phyloP scores from a whole-genome alignment of 306 rosid genomes.

The Vigna nakashimae region DNA sequence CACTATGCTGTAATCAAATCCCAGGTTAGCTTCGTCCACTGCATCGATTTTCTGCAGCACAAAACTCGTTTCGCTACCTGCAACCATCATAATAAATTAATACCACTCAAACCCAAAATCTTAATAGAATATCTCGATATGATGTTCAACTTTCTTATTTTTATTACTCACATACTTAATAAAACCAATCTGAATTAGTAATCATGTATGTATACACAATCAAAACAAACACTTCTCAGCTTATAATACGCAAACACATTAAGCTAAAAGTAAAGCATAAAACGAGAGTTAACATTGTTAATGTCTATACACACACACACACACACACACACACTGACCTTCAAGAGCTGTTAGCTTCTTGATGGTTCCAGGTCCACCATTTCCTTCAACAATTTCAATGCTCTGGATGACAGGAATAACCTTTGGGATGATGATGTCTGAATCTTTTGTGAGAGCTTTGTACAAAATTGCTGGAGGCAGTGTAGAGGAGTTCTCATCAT shows the following conservation, averaged over 20 bases:
- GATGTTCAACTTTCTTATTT: too few relatives aligned
- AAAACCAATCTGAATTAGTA: too few relatives aligned
- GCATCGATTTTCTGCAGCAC: conserved; percentile 40
- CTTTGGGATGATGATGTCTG: conserved; percentile 46
- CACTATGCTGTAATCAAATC: conserved; percentile 39
- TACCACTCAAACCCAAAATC: too few relatives aligned
- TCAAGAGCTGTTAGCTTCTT: conserved; percentile 38
- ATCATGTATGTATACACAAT: too few relatives aligned
- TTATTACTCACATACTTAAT: too few relatives aligned
- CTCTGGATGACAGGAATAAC: not conserved
- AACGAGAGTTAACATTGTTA: too few relatives aligned
- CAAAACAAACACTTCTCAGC: too few relatives aligned
- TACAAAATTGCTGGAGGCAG: conserved; percentile 45
- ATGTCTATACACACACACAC: too few relatives aligned
- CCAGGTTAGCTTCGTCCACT: conserved; percentile 32
- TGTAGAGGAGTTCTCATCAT: conserved; percentile 28
- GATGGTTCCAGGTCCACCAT: conserved; percentile 55
- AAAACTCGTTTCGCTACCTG: conserved; percentile 9
- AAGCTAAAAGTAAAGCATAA: too few relatives aligned
- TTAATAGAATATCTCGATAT: too few relatives aligned
- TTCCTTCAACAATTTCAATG: conserved; percentile 51
- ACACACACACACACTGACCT: not conserved
- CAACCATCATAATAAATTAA: not conserved
- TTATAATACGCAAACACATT: too few relatives aligned
- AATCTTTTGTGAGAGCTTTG: conserved; percentile 45